Evolutionary conservation across 1,284 basidiomycete species (phyloP).

Genomic region (Rhizoctonia solani): DNA sequence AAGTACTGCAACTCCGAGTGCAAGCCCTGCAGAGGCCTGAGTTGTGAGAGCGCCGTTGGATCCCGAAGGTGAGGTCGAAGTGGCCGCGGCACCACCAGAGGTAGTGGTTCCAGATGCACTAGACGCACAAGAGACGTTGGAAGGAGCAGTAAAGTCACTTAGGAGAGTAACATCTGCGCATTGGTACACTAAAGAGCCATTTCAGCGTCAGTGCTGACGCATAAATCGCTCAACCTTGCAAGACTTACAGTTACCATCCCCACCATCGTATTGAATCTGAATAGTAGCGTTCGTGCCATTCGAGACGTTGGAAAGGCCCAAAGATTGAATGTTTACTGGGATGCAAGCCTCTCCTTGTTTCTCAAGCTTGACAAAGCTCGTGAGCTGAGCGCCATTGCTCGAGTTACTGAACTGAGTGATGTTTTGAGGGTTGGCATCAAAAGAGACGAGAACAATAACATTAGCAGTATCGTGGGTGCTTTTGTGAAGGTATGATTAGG

Average conservation of each 20-base stretch:
- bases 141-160: slow-evolving; percentile 51
- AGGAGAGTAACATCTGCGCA: slow-evolving; percentile 73
- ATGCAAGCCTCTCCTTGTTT: slow-evolving; percentile 65
- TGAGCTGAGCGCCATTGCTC: slow-evolving; percentile 49
- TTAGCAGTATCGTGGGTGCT: slow-evolving; percentile 40
- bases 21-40: slow-evolving; percentile 6
- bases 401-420: slow-evolving; percentile 62
- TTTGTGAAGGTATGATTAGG: slow-evolving; percentile 25
- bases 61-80: slow-evolving; percentile 11
- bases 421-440: slow-evolving; percentile 57
- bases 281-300: slow-evolving; percentile 64
- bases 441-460: slow-evolving; percentile 62
- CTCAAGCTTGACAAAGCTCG: slow-evolving; percentile 56
- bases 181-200: slow-evolving; percentile 45
- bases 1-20: slow-evolving; percentile 14
- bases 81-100: neutral
- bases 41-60: slow-evolving; percentile 10
- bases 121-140: slow-evolving; percentile 50
- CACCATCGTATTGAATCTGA: slow-evolving; percentile 64
- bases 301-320: slow-evolving; percentile 56
- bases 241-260: slow-evolving; percentile 55
- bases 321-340: slow-evolving; percentile 58
- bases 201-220: slow-evolving; percentile 31
- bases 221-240: slow-evolving; percentile 9
- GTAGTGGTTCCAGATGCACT: slow-evolving; percentile 2